Percentiles rank a stretch among this genome's conserved stretches.
Conservation (phyloP, 192 early-diverging fungal genomes). For the Glomus cerebriforme region DNA sequence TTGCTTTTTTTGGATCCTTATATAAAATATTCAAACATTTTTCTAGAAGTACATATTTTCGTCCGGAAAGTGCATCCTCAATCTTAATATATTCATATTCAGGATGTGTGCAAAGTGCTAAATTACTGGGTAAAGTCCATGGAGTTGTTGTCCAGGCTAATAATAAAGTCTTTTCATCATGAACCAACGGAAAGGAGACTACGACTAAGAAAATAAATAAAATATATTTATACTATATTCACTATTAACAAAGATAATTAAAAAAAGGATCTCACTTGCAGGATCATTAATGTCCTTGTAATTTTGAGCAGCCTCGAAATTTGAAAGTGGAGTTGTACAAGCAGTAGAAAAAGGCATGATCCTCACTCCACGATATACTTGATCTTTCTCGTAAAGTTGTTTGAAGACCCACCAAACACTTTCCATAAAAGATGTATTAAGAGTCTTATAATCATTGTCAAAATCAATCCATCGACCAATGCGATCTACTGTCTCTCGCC, state of each 20-base stretch:
- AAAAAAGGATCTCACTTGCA: constrained; percentile 52
- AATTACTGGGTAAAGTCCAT: constrained; percentile 96
- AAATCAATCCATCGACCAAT: constrained; percentile 99
- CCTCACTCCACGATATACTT: constrained; percentile 91
- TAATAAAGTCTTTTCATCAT: constrained; percentile 72
- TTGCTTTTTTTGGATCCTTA: constrained; percentile 95
- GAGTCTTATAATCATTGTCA: constrained; percentile 99
- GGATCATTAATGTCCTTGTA: constrained; percentile 98
- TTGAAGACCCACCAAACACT: constrained; percentile 99
- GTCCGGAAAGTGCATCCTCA: constrained; percentile 77
- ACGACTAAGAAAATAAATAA: constrained; percentile 59
- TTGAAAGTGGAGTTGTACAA: constrained; percentile 89
- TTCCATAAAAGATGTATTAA: constrained; percentile 97
- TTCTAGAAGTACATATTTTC: constrained; percentile 84
- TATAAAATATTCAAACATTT: constrained; percentile 84
- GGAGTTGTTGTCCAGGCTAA: constrained; percentile 99
- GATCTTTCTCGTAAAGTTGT: constrained; percentile 91
- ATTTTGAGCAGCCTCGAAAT: constrained; percentile 96
- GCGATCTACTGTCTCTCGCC: constrained; percentile 92
- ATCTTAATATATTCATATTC: constrained; percentile 97
- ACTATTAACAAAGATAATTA: not conserved
- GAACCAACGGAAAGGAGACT: constrained; percentile 88
- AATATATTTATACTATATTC: not conserved
- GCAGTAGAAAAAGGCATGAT: constrained; percentile 98
- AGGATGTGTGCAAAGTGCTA: constrained; percentile 92